Base-by-base conservation (phyloP, 768 basidiomycete genomes). In the Cyclocybe aegerita region DNA sequence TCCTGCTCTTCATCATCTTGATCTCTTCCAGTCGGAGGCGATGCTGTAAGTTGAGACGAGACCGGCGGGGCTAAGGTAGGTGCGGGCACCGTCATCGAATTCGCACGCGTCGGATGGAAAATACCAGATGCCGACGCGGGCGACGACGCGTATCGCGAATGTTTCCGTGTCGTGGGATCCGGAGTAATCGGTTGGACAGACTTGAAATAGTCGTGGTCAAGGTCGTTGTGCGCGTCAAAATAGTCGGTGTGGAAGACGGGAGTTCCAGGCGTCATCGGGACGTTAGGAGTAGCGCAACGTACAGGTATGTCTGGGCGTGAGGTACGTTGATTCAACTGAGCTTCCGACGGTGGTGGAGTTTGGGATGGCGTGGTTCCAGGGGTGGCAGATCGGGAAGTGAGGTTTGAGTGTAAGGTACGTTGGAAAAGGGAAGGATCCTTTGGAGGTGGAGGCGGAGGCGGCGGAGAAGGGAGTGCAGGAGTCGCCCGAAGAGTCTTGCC, bases 1-100 rank as follows among this genome's bases (percentile, higher is more conserved):
- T 48, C 45, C 7, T 31, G 29, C 30, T 11, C 11, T 3, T 40
- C 46, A 33, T 47, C 43, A 40, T 40, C 32, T 9, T 6, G 15
- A 30, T 50, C 43, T 2, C 36, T 5, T 14, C 33, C 15, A 10
- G 44, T 16, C 23, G 23, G 23, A 34, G 44, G 36, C 9, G 60
- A 47, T 5, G 45, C 65, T 29, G 46, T 11, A 14, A 14, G 37
- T 9, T 48, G 48, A 4, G 70, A 73, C 2, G 70, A 60, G 31
- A 76, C 56, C 0, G 73, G 73, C 0, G 74, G 72, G 29, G 70
- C 75, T 15, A 67, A 66, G 59, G 11, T 74, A 10, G 59, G 59
- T 8, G 73, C 64, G 0, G 73, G 72, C 0, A 60, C 46, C 2
- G 56, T 32, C 37, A 61, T 54, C 9, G 66, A 62, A 0, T 60